These are phyloP conservation scores for Globisporangium cystogenes DNA, from an alignment of 352 stramenopile genomes.

Conservation along the genomic window DNA sequence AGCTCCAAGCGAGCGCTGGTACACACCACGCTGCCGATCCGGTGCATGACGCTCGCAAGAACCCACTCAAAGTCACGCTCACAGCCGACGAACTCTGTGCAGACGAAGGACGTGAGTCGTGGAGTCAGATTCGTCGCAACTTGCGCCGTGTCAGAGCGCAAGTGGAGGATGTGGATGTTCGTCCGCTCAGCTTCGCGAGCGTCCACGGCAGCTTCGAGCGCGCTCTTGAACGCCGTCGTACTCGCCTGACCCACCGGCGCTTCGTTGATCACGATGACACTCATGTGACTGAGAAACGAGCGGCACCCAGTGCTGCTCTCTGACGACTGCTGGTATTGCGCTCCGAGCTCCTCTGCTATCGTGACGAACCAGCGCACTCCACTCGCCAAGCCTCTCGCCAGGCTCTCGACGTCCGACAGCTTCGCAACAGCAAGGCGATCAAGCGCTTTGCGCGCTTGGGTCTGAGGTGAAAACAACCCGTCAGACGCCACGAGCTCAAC, in stretches of 20 bases:
- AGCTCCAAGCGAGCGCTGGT: slow-evolving; percentile 6
- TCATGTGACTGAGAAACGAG: slow-evolving; percentile 1
- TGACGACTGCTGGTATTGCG: not conserved
- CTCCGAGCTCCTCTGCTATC: not conserved
- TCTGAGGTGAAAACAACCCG: slow-evolving; percentile 1
- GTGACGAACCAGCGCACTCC: not conserved
- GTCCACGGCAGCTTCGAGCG: not conserved
- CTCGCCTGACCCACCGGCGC: too few relatives aligned
- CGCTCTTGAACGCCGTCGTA: not conserved
- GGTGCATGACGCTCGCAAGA: slow-evolving; percentile 9
- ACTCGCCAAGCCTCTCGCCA: not conserved
- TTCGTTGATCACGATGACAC: slow-evolving; percentile 13
- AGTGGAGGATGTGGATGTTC: slow-evolving; percentile 13
- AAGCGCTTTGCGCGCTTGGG: slow-evolving; percentile 7
- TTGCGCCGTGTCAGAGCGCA: not conserved
- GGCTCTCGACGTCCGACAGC: not conserved
- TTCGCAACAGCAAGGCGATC: slow-evolving; percentile 6
- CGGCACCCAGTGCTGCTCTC: not conserved
- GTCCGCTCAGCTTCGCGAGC: not conserved
- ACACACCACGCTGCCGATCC: slow-evolving; percentile 7
- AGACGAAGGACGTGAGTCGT: not conserved
- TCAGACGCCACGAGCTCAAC: not conserved
- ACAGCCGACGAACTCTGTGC: slow-evolving; percentile 11
- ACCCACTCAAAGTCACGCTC: slow-evolving; percentile 14
- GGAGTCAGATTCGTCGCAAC: not conserved